These are phyloP conservation scores for Trichodelitschia bisporula DNA, from an alignment of 495 filamentous ascomycete species.

Conservation along the genomic window DNA sequence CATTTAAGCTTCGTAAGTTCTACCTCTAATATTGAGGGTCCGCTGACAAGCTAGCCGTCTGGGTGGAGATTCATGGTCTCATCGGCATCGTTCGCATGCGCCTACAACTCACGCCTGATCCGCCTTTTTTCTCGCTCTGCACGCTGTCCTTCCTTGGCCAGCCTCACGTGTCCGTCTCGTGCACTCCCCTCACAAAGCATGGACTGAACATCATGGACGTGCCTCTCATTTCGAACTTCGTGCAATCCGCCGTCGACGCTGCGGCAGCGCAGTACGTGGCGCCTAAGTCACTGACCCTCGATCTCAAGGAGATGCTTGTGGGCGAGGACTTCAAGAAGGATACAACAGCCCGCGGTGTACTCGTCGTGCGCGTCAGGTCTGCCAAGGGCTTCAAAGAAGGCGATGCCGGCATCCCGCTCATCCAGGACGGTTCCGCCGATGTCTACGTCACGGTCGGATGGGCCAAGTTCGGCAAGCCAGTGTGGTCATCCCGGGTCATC, in stretches of 20 bases:
- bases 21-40: background rate
- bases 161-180: conserved; percentile 42
- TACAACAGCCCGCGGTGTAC: conserved; percentile 33
- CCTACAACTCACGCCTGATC: conserved; percentile 44
- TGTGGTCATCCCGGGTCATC: conserved; percentile 36
- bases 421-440: conserved; percentile 36
- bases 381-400: conserved; percentile 42
- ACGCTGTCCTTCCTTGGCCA: conserved; percentile 57
- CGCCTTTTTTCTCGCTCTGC: conserved; percentile 43
- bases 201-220: conserved; percentile 47
- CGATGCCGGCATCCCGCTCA: conserved; percentile 27
- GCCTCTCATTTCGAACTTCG: conserved; percentile 44
- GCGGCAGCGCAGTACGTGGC: conserved; percentile 48
- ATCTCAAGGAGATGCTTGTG: conserved; percentile 47
- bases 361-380: conserved; percentile 34
- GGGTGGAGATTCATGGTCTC: conserved; percentile 44
- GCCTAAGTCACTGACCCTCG: conserved; percentile 43
- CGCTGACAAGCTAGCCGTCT: conserved; percentile 23
- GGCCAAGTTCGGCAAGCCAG: conserved; percentile 50
- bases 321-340: conserved; percentile 61
- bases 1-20: conserved; percentile 24
- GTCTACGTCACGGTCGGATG: conserved; percentile 46
- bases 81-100: conserved; percentile 38
- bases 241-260: conserved; percentile 46
- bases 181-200: conserved; percentile 37